Percentiles rank a stretch among this genome's conserved stretches.
Conservation (phyloP, 179 eudicot species). For the Vitellaria paradoxa region DNA sequence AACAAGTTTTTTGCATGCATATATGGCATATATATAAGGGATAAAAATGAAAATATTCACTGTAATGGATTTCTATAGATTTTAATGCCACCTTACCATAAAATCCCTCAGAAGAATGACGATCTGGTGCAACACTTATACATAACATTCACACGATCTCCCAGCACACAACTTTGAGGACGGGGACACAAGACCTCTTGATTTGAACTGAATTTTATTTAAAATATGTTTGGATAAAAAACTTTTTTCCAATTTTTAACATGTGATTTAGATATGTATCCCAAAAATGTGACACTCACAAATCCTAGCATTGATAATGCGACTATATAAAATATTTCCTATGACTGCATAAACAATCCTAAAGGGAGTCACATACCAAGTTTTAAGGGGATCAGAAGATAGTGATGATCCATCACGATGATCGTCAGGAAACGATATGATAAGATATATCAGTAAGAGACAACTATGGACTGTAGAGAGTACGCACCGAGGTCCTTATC, state of each 20-base stretch:
- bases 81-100: not conserved
- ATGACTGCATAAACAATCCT: not conserved
- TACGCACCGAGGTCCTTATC: no score
- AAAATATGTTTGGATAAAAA: no score
- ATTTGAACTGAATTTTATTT: not conserved
- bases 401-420: not conserved
- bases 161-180: not conserved
- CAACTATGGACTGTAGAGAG: no score
- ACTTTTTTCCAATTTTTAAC: not conserved
- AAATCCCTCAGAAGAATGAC: not conserved
- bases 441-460: not conserved
- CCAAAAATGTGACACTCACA: not conserved
- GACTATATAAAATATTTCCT: not conserved
- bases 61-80: not conserved
- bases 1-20: constrained; percentile 8
- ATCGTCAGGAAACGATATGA: not conserved
- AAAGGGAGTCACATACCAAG: not conserved
- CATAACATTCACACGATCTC: not conserved
- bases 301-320: not conserved
- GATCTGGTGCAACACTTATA: not conserved
- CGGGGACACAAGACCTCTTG: not conserved
- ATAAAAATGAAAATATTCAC: not conserved
- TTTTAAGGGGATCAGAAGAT: not conserved
- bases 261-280: not conserved
- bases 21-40: not conserved